Conservation (phyloP, 306 rosid species). For the Quercus suber region DNA sequence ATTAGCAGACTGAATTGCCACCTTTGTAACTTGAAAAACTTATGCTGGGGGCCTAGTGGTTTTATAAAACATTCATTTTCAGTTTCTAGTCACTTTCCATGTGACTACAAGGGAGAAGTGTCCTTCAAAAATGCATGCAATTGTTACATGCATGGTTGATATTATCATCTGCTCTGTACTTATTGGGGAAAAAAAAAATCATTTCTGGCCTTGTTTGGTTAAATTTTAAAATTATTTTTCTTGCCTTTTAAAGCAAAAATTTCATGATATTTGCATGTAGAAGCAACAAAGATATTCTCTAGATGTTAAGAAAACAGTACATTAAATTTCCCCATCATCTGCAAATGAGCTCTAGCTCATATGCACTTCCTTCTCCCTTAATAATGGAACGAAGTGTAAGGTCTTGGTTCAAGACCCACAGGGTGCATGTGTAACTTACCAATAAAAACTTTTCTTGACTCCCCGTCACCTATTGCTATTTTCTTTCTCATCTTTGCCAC, state of each 20-base stretch:
- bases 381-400: too few relatives aligned
- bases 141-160: neutral
- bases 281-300: neutral
- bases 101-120: neutral
- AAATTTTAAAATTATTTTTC: neutral
- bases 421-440: too few relatives aligned
- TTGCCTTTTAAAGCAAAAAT: neutral
- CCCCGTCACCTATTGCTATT: neutral
- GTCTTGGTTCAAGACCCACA: too few relatives aligned
- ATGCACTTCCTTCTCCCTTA: too few relatives aligned
- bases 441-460: too few relatives aligned
- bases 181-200: too few relatives aligned
- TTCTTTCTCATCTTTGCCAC: conserved; percentile 15
- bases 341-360: too few relatives aligned
- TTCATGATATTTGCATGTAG: neutral
- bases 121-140: neutral
- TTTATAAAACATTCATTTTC: neutral
- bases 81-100: neutral
- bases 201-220: neutral
- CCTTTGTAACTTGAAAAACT: neutral
- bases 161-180: neutral
- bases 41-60: neutral
- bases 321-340: neutral
- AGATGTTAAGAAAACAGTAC: neutral
- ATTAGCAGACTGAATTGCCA: neutral